Evolutionary conservation across 2,329 filamentous ascomycete species (phyloP).

Genomic region (Fusarium floridanum): DNA sequence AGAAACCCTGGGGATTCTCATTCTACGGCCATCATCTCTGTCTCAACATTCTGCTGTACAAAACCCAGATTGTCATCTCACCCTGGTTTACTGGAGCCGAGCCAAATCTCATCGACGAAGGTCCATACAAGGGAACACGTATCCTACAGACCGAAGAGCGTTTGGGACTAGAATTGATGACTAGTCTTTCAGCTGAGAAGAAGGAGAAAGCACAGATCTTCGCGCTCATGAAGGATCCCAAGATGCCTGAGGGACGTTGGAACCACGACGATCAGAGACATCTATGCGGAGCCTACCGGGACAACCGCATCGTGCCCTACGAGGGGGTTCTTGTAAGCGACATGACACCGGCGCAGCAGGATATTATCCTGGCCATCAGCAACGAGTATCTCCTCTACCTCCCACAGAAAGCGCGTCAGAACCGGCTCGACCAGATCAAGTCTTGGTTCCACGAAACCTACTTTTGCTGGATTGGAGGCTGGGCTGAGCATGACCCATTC

Average conservation of each 20-base stretch:
- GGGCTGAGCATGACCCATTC: conserved; percentile 67
- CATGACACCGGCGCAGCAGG: conserved; percentile 63
- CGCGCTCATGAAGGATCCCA: conserved; percentile 70
- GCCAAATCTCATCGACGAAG: background rate
- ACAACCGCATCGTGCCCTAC: conserved; percentile 79
- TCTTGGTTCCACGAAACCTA: conserved; percentile 75
- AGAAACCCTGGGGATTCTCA: conserved; percentile 76
- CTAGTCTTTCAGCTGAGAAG: conserved; percentile 62
- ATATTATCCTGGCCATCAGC: conserved; percentile 69
- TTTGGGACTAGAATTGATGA: conserved; percentile 77
- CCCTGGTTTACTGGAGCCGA: conserved; percentile 70
- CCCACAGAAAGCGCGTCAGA: conserved; percentile 66
- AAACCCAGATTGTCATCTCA: conserved; percentile 73
- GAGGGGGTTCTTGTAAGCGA: conserved; percentile 72
- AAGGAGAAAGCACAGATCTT: conserved; percentile 65
- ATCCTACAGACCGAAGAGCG: conserved; percentile 75
- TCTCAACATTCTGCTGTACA: conserved; percentile 76
- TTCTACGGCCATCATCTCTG: conserved; percentile 86
- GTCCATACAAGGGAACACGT: conserved; percentile 69
- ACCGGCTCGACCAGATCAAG: conserved; percentile 67
- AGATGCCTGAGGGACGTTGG: conserved; percentile 78
- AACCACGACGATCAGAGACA: conserved; percentile 86
- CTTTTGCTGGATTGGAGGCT: conserved; percentile 82
- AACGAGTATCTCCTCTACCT: conserved; percentile 77
- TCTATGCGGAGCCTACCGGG: conserved; percentile 76